Percentiles rank a stretch among this genome's conserved stretches.
phyloP scores from a whole-genome alignment of 345 rosid species.

The Odontarrhena argentea region DNA sequence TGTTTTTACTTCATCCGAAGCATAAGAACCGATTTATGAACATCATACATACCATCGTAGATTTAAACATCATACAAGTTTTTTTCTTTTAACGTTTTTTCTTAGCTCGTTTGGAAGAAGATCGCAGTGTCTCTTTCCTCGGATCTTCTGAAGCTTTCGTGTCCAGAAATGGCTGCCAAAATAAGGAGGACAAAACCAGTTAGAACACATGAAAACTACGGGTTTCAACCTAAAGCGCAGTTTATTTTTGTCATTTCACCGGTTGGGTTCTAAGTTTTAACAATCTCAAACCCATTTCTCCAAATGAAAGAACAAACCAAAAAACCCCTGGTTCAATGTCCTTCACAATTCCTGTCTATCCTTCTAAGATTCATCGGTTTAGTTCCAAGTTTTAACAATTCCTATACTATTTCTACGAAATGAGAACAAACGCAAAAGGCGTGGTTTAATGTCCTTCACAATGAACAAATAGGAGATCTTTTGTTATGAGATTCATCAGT shows the following conservation, averaged over 20 bases:
- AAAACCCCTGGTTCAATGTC: too few relatives aligned
- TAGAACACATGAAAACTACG: neutral
- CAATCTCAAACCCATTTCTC: too few relatives aligned
- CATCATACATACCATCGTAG: constrained; percentile 28
- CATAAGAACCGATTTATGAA: constrained; percentile 21
- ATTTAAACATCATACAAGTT: constrained; percentile 1
- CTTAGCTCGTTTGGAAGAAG: constrained; percentile 66
- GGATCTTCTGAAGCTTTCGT: constrained; percentile 56
- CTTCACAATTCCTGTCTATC: too few relatives aligned
- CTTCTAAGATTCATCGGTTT: too few relatives aligned
- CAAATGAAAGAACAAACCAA: too few relatives aligned
- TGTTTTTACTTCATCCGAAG: constrained; percentile 2
- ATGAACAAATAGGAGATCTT: constrained; percentile 11
- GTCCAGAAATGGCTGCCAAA: constrained; percentile 74
- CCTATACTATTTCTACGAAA: neutral
- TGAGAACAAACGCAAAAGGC: neutral
- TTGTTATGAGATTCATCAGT: too few relatives aligned
- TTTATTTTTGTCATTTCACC: neutral
- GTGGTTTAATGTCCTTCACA: neutral
- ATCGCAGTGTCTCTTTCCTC: constrained; percentile 58
- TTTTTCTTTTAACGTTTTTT: constrained; percentile 54
- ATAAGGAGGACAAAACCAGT: constrained; percentile 13
- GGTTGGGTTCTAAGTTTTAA: neutral
- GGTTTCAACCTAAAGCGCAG: neutral
- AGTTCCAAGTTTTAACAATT: too few relatives aligned